phyloP scores from a whole-genome alignment of 2,329 filamentous ascomycete species.

The Sclerotinia glacialis region DNA sequence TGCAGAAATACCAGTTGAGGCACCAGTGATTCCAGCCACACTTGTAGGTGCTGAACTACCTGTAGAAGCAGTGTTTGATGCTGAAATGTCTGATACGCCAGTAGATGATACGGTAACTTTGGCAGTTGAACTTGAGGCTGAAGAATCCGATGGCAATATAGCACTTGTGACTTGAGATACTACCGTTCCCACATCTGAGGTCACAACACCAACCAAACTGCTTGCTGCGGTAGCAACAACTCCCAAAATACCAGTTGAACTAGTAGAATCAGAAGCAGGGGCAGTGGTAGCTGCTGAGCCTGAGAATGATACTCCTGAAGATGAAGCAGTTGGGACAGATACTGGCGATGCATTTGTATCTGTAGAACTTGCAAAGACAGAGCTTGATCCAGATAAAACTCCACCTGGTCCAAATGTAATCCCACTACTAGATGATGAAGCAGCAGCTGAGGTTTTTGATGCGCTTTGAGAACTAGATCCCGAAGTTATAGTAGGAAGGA shows the following conservation, averaged over 20 bases:
- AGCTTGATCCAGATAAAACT: slow-evolving; percentile 28
- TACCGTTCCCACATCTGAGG: slow-evolving; percentile 11
- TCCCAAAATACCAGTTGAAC: slow-evolving; percentile 4
- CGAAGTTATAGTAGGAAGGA: slow-evolving; percentile 25
- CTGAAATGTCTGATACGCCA: slow-evolving; percentile 3
- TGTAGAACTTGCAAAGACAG: slow-evolving; percentile 18
- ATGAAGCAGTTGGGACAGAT: slow-evolving; percentile 19
- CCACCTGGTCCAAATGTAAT: slow-evolving; percentile 38
- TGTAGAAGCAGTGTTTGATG: background rate
- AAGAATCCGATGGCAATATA: slow-evolving; percentile 3
- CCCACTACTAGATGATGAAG: slow-evolving; percentile 26
- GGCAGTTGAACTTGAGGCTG: background rate
- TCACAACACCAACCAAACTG: slow-evolving; percentile 11
- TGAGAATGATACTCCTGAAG: slow-evolving; percentile 26
- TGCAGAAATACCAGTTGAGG: background rate
- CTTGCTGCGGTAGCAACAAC: background rate
- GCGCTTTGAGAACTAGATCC: slow-evolving; percentile 2
- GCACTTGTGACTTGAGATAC: slow-evolving; percentile 21
- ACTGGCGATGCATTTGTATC: slow-evolving; percentile 19
- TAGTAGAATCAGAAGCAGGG: background rate
- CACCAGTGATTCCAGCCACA: background rate
- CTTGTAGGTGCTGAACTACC: background rate
- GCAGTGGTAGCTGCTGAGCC: slow-evolving; percentile 22
- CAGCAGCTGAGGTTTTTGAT: slow-evolving; percentile 17
- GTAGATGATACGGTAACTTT: slow-evolving; percentile 6